Evolutionary conservation across 108 stramenopile genomes (phyloP).

Genomic region (Hondaea fermentalgiana): DNA sequence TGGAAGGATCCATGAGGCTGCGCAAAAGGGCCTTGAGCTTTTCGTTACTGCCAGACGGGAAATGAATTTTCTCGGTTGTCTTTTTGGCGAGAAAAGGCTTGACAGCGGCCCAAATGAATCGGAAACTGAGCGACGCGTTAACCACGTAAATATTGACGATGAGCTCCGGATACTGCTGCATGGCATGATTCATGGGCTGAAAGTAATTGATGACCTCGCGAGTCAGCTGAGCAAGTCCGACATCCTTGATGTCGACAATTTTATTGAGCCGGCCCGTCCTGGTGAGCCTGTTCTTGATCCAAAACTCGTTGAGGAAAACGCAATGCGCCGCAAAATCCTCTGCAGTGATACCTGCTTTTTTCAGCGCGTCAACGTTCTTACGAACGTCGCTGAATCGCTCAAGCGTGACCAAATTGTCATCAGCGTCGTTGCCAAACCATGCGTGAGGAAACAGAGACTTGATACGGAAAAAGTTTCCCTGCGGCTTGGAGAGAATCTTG

Average conservation of each 20-base stretch:
- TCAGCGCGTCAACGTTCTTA: background rate
- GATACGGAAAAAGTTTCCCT: background rate
- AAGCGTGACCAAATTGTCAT: background rate
- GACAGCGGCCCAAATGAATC: background rate
- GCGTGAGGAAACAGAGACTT: background rate
- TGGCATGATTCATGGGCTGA: background rate
- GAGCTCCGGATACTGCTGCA: constrained; percentile 14
- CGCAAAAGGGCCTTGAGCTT: background rate
- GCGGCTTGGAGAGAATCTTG: background rate
- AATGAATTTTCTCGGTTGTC: background rate
- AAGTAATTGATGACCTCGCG: background rate
- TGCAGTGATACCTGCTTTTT: background rate
- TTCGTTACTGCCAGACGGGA: background rate
- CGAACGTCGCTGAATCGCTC: background rate
- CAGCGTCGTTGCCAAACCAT: background rate
- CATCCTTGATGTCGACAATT: background rate
- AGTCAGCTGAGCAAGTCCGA: background rate
- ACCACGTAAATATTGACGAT: background rate
- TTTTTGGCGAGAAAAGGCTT: background rate
- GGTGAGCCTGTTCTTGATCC: constrained; percentile 14
- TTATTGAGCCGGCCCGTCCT: background rate
- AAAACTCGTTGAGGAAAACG: background rate
- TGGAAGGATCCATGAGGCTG: background rate
- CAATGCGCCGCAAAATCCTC: constrained; percentile 9
- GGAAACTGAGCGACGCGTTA: background rate